Percentiles rank a stretch among this genome's conserved stretches.
Conservation (phyloP, 2,329 filamentous ascomycete genomes). For the Monilinia aucupariae region DNA sequence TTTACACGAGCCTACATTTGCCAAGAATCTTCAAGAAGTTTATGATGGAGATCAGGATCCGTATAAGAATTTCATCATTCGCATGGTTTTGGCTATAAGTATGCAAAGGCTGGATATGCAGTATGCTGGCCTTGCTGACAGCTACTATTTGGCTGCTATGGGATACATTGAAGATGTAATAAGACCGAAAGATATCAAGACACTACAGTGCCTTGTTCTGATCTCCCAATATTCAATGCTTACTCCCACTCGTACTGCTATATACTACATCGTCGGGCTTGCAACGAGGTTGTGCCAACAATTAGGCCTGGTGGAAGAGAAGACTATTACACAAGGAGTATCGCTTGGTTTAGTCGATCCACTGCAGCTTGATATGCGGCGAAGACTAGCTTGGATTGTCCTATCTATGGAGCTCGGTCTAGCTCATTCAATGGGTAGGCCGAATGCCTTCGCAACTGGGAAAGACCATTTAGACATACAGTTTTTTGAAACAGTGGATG, state of each 20-base stretch:
- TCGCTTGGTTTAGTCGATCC: constrained; percentile 57
- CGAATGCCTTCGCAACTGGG: constrained; percentile 75
- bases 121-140: constrained; percentile 90
- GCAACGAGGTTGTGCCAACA: constrained; percentile 86
- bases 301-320: constrained; percentile 80
- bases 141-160: constrained; percentile 88
- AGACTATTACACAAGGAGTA: constrained; percentile 64
- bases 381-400: constrained; percentile 82
- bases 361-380: constrained; percentile 80
- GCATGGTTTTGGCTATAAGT: constrained; percentile 91
- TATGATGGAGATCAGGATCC: constrained; percentile 70
- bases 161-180: constrained; percentile 77
- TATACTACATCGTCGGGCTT: constrained; percentile 88
- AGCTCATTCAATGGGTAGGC: constrained; percentile 80
- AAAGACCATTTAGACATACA: constrained; percentile 79
- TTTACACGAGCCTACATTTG: constrained; percentile 77
- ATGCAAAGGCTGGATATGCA: constrained; percentile 85
- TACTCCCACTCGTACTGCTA: constrained; percentile 84
- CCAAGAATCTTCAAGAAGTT: constrained; percentile 71
- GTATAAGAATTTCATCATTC: constrained; percentile 80
- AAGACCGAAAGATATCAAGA: constrained; percentile 81
- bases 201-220: constrained; percentile 81
- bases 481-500: constrained; percentile 78
- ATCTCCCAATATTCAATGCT: constrained; percentile 88
- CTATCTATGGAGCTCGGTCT: constrained; percentile 84